Conservation (phyloP, 2,329 filamentous ascomycete genomes). For the Pseudogymnoascus sp. region DNA sequence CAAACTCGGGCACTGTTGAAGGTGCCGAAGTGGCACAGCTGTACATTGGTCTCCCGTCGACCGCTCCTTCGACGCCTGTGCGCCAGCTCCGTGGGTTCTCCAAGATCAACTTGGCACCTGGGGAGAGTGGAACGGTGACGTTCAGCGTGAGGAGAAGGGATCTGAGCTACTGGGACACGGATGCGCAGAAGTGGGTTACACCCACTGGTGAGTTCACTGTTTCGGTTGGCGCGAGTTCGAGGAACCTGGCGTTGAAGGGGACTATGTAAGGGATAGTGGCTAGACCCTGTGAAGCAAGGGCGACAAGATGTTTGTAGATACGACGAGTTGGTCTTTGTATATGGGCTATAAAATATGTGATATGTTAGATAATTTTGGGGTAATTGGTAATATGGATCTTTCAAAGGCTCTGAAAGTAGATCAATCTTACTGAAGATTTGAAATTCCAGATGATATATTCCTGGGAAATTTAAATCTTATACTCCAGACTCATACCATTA, state of each 20-base stretch:
- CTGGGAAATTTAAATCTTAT: neutral
- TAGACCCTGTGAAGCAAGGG: constrained; percentile 30
- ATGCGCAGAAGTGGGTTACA: constrained; percentile 72
- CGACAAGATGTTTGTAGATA: neutral
- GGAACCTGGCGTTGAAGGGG: constrained; percentile 24
- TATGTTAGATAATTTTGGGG: neutral
- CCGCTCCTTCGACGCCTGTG: constrained; percentile 37
- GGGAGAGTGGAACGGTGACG: constrained; percentile 39
- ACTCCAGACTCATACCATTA: neutral
- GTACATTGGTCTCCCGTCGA: constrained; percentile 29
- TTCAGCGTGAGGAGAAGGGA: constrained; percentile 72
- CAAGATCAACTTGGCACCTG: constrained; percentile 45
- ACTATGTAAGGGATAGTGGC: constrained; percentile 28
- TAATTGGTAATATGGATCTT: neutral
- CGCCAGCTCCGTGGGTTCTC: constrained; percentile 58
- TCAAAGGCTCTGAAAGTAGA: too few relatives aligned
- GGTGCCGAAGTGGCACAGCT: constrained; percentile 51
- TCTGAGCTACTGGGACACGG: constrained; percentile 77
- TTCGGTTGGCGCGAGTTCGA: constrained; percentile 28
- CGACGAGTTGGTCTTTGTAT: constrained; percentile 1
- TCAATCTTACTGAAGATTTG: too few relatives aligned
- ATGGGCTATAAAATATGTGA: neutral
- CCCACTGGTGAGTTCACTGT: constrained; percentile 26
- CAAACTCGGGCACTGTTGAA: constrained; percentile 51
- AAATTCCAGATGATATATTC: too few relatives aligned